Evolutionary conservation across 495 filamentous ascomycete genomes (phyloP).

Genomic region (Extremus antarcticus): DNA sequence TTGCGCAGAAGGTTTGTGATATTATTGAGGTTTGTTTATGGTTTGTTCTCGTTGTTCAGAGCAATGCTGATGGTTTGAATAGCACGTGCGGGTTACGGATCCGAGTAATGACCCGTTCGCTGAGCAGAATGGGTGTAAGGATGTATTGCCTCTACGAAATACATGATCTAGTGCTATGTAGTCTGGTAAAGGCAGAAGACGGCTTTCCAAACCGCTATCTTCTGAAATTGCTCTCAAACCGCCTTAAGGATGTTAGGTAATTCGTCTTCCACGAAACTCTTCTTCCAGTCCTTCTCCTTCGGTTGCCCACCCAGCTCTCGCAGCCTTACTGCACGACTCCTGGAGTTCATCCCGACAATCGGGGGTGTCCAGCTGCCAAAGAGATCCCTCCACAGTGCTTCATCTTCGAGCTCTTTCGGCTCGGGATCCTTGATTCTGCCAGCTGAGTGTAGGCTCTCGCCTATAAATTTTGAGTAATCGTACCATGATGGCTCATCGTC

Average conservation of each 20-base stretch:
- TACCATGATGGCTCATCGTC: slow-evolving; percentile 25
- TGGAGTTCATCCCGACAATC: slow-evolving; percentile 26
- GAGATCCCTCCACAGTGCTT: slow-evolving; percentile 25
- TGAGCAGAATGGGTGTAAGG: slow-evolving; percentile 18
- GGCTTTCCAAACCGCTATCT: no score
- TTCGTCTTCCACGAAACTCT: slow-evolving; percentile 33
- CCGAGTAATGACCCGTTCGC: slow-evolving; percentile 31
- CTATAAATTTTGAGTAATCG: slow-evolving; percentile 23
- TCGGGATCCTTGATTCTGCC: slow-evolving; percentile 21
- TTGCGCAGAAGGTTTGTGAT: slow-evolving; percentile 21
- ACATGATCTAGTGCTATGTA: no score
- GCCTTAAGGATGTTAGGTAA: slow-evolving; percentile 26
- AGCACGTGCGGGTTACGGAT: slow-evolving; percentile 31
- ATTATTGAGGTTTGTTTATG: slow-evolving; percentile 22
- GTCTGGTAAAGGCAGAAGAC: no score
- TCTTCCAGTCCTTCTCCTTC: slow-evolving; percentile 28
- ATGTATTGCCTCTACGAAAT: slow-evolving; percentile 1
- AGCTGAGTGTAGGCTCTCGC: slow-evolving; percentile 18
- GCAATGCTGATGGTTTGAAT: neutral
- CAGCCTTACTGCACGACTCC: slow-evolving; percentile 25
- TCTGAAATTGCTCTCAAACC: no score
- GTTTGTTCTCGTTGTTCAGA: neutral
- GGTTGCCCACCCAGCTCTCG: slow-evolving; percentile 30
- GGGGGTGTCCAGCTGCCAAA: slow-evolving; percentile 20
- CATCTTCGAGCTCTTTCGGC: slow-evolving; percentile 21